A percentile compares a stretch with the other conserved stretches of the same genome.
phyloP scores from a whole-genome alignment of 2,329 filamentous ascomycete genomes.

The Fusarium papillatum region DNA sequence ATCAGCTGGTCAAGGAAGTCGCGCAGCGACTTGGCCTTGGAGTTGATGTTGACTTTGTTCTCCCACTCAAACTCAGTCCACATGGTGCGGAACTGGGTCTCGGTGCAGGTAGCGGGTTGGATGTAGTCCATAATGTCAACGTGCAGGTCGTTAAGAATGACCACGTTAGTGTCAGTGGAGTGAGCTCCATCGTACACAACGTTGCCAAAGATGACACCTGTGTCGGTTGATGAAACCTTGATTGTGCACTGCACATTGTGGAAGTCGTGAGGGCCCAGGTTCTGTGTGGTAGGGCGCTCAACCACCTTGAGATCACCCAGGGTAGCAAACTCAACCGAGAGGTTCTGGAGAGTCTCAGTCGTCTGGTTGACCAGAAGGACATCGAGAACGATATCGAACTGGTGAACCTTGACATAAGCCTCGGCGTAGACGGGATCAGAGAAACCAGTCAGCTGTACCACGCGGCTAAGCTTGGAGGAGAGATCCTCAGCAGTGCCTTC shows the following conservation, averaged over 20 bases:
- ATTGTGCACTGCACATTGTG: slow-evolving; percentile 98
- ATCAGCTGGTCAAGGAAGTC: slow-evolving; percentile 96
- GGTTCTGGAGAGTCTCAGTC: slow-evolving; percentile 94
- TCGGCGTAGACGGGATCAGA: slow-evolving; percentile 99
- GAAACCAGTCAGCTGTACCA: slow-evolving; percentile 98
- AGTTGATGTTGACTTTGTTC: slow-evolving; percentile 99
- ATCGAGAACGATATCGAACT: slow-evolving; percentile 98
- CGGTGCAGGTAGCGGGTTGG: slow-evolving; percentile 94
- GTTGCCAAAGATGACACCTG: slow-evolving; percentile 98
- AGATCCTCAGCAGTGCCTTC: slow-evolving; percentile 88
- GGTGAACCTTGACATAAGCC: slow-evolving; percentile 98
- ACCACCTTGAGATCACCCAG: slow-evolving; percentile 98
- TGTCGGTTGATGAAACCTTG: slow-evolving; percentile 98
- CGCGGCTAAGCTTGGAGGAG: slow-evolving; percentile 93
- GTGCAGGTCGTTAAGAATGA: slow-evolving; percentile 97
- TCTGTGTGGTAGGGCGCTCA: slow-evolving; percentile 95
- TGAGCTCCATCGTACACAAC: slow-evolving; percentile 96
- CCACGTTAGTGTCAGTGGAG: slow-evolving; percentile 94
- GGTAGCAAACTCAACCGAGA: slow-evolving; percentile 98
- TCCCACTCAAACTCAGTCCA: slow-evolving; percentile 99
- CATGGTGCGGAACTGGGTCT: slow-evolving; percentile 99
- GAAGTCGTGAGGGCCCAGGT: slow-evolving; percentile 95
- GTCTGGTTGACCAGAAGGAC: slow-evolving; percentile 98
- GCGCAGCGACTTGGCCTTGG: slow-evolving; percentile 90
- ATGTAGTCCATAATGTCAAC: slow-evolving; percentile 99